Conservation (phyloP, 805 yeast species). For the Wickerhamomyces ciferrii region DNA sequence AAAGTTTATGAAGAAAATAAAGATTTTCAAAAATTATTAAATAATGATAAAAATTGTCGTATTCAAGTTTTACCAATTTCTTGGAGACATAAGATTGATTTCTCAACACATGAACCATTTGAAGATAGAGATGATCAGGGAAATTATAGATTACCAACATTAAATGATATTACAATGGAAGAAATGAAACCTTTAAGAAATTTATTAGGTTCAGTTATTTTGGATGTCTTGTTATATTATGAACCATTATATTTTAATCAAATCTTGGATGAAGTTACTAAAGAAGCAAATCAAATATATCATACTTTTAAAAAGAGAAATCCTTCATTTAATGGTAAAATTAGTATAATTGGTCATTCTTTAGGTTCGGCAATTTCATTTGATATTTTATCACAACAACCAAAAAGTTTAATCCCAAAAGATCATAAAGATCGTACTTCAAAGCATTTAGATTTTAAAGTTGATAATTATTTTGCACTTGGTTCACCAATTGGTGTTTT, state of each 20-base stretch:
- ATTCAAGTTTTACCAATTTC: slow-evolving; percentile 86
- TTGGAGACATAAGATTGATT: slow-evolving; percentile 81
- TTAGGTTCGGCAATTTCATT: slow-evolving; percentile 82
- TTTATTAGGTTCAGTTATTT: slow-evolving; percentile 77
- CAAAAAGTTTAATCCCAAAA: slow-evolving; percentile 16
- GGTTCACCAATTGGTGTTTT: slow-evolving; percentile 93
- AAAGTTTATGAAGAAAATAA: slow-evolving; percentile 41
- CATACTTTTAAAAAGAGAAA: slow-evolving; percentile 52
- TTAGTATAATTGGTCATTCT: slow-evolving; percentile 87
- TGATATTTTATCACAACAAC: slow-evolving; percentile 59
- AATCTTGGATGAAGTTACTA: slow-evolving; percentile 57
- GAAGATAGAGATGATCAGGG: slow-evolving; percentile 33
- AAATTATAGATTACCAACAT: slow-evolving; percentile 45
- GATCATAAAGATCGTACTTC: slow-evolving; percentile 22
- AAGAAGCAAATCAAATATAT: slow-evolving; percentile 60
- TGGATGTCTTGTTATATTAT: slow-evolving; percentile 77
- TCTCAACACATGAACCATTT: slow-evolving; percentile 41
- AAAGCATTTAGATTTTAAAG: slow-evolving; percentile 56
- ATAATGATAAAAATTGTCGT: slow-evolving; percentile 43
- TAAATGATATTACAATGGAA: slow-evolving; percentile 69
- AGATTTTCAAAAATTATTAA: slow-evolving; percentile 44
- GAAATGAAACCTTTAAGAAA: slow-evolving; percentile 75
- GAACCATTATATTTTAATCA: slow-evolving; percentile 62
- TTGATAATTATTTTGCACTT: slow-evolving; percentile 68
- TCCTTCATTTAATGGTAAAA: slow-evolving; percentile 73